Evolutionary conservation across 805 yeast genomes (phyloP).

Genomic region (Starmera quercuum): DNA sequence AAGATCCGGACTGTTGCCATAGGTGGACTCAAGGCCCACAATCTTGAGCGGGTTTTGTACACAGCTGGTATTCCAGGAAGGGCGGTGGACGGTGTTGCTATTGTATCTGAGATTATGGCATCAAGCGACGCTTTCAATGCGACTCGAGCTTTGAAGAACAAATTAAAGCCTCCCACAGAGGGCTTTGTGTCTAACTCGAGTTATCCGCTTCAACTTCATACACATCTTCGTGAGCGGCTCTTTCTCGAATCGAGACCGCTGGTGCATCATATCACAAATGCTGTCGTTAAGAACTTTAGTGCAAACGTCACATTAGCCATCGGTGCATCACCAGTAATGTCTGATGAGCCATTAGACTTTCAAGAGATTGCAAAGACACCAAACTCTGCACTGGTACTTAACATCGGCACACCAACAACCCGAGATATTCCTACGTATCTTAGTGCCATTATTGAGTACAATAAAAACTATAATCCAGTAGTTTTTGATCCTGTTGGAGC

Average conservation of each 20-base stretch:
- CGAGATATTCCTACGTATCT: conserved; percentile 33
- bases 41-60: conserved; percentile 50
- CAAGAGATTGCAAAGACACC: conserved; percentile 54
- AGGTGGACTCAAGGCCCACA: conserved; percentile 67
- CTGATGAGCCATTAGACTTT: conserved; percentile 63
- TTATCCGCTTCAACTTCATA: conserved; percentile 1
- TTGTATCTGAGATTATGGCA: conserved; percentile 83
- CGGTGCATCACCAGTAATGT: conserved; percentile 88
- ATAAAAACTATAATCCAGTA: conserved; percentile 47
- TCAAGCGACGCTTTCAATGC: conserved; percentile 43
- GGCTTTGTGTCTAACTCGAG: neutral
- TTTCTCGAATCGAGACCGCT: conserved; percentile 42
- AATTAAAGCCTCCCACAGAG: conserved; percentile 22
- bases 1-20: conserved; percentile 62
- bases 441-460: conserved; percentile 53
- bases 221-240: too few species aligned
- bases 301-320: conserved; percentile 81
- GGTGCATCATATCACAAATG: conserved; percentile 82
- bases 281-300: conserved; percentile 80
- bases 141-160: conserved; percentile 29
- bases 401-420: conserved; percentile 66
- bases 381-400: conserved; percentile 50
- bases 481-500: conserved; percentile 92
- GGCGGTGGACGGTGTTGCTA: conserved; percentile 73
- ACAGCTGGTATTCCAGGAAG: conserved; percentile 38